Evolutionary conservation across 148 eudicot genomes (phyloP).

Genomic region (Heliosperma pusillum): DNA sequence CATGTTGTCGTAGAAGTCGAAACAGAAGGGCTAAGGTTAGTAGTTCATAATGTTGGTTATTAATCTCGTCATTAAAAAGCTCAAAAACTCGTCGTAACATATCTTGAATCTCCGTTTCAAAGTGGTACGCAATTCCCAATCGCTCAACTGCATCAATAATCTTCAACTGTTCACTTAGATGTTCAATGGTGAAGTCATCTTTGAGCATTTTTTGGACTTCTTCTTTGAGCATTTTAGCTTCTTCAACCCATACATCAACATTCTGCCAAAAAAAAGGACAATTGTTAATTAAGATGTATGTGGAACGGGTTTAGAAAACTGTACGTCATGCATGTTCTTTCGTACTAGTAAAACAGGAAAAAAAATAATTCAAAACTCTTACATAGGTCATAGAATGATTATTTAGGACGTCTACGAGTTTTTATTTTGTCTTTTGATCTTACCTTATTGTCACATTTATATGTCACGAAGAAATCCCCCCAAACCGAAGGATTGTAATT

Average conservation of each 20-base stretch:
- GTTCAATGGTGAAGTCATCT: neutral
- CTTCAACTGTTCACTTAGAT: neutral
- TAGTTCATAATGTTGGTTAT: no score
- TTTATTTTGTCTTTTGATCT: neutral
- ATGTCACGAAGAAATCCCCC: constrained; percentile 4
- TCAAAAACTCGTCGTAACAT: no score
- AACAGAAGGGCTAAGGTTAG: no score
- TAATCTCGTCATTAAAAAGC: no score
- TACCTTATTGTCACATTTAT: neutral
- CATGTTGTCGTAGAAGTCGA: no score
- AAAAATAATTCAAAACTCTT: no score
- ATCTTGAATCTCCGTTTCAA: no score
- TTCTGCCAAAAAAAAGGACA: neutral
- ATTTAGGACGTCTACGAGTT: no score
- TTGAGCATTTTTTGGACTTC: neutral
- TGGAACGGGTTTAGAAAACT: neutral
- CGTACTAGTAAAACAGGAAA: neutral
- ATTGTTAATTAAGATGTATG: neutral
- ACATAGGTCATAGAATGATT: no score
- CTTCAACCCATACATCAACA: constrained; percentile 9
- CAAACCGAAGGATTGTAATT: neutral
- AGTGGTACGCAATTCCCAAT: no score
- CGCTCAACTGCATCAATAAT: no score
- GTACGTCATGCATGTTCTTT: no score
- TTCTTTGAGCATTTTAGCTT: neutral